phyloP scores from a whole-genome alignment of 208 protist species.

The Eutreptiella sp. region DNA sequence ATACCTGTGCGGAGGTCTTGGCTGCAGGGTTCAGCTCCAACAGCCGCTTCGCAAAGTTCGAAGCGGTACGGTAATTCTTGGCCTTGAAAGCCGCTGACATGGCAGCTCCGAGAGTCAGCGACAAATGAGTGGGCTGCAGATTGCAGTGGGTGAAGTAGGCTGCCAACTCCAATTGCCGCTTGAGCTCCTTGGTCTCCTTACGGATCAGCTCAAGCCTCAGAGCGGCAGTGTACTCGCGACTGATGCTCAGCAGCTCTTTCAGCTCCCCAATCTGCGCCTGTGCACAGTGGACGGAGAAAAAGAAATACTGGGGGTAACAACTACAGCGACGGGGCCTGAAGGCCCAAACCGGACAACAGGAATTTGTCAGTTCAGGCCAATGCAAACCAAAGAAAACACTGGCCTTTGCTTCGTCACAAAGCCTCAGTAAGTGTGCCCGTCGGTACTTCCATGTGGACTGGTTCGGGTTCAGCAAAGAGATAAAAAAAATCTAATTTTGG shows the following conservation, averaged over 20 bases:
- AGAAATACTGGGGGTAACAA: no score
- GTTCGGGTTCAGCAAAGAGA: no score
- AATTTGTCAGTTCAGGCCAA: no score
- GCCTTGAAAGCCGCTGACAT: constrained; percentile 83
- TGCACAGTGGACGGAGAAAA: no score
- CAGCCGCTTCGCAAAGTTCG: constrained; percentile 78
- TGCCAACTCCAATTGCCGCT: constrained; percentile 76
- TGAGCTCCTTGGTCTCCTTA: constrained; percentile 36
- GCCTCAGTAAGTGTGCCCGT: no score
- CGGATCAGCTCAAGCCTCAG: constrained; percentile 66
- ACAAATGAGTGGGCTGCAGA: constrained; percentile 79
- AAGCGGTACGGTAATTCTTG: constrained; percentile 80
- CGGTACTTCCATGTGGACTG: no score
- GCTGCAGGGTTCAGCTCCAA: constrained; percentile 82
- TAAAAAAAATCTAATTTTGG: no score
- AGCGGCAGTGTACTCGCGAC: constrained; percentile 59
- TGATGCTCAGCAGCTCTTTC: constrained; percentile 51
- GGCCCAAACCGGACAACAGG: no score
- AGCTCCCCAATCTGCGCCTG: constrained; percentile 45
- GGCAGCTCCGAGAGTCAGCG: constrained; percentile 77
- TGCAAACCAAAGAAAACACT: no score
- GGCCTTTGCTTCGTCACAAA: no score
- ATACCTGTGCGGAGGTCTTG: constrained; percentile 69
- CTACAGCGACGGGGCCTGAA: no score
- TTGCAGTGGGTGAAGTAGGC: constrained; percentile 96